A percentile compares a stretch with the other conserved stretches of the same genome.
Conservation (phyloP, 805 yeast genomes). For the Ogataea allantospora region DNA sequence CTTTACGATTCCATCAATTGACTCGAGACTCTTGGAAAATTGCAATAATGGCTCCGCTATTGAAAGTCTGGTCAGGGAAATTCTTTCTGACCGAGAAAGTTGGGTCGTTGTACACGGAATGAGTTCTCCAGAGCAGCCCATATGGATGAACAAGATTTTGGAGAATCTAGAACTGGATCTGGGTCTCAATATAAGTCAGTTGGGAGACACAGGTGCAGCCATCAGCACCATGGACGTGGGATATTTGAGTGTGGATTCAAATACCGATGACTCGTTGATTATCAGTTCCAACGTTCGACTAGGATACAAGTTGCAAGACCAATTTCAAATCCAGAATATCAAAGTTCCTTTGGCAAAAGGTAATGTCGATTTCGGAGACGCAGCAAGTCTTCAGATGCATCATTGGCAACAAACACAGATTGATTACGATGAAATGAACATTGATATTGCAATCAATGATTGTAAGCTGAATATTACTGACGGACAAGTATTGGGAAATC, state of each 20-base stretch:
- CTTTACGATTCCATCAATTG: conserved; percentile 12
- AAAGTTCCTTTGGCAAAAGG: conserved; percentile 1
- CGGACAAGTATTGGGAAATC: conserved; percentile 1
- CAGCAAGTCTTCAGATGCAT: conserved; percentile 5
- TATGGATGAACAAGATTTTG: conserved; percentile 9
- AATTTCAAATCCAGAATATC: background rate
- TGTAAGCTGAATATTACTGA: conserved; percentile 6
- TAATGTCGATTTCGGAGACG: background rate
- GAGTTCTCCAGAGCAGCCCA: background rate
- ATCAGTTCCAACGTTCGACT: background rate
- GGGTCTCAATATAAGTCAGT: background rate
- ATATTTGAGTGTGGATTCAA: background rate
- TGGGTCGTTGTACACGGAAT: conserved; percentile 9
- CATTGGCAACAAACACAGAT: conserved; percentile 21
- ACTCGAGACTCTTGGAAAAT: conserved; percentile 2
- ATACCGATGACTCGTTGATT: conserved; percentile 1
- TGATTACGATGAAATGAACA: conserved; percentile 14
- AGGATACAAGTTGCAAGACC: background rate
- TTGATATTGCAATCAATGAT: conserved; percentile 9
- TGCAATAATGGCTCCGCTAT: conserved; percentile 17
- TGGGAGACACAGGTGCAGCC: background rate
- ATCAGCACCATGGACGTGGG: background rate
- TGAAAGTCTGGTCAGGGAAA: conserved; percentile 1
- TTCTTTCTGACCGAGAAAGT: conserved; percentile 5
- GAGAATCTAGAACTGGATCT: background rate